A percentile compares a stretch with the other conserved stretches of the same genome.
Evolutionary conservation across 2,329 filamentous ascomycete species (phyloP).

Genomic region (Alternaria novae-zelandiae): DNA sequence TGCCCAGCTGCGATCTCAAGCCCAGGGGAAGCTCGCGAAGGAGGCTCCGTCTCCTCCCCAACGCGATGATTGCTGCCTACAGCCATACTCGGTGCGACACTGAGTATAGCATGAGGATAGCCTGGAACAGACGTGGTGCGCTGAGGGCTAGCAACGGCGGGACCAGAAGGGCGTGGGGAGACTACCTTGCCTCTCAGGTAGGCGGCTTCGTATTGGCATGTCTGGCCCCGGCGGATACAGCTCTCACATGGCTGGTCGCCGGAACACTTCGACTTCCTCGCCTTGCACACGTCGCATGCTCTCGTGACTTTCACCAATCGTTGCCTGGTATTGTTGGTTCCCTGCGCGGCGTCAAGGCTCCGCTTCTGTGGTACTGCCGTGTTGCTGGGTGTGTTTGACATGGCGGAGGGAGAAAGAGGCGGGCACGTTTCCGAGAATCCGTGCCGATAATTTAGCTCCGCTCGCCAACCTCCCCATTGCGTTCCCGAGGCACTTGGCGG

Average conservation of each 20-base stretch:
- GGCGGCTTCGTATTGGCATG: slow-evolving; percentile 32
- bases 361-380: slow-evolving; percentile 20
- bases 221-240: slow-evolving; percentile 21
- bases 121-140: background rate
- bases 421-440: background rate
- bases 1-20: slow-evolving; percentile 60
- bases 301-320: slow-evolving; percentile 33
- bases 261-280: slow-evolving; percentile 39
- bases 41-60: slow-evolving; percentile 10
- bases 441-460: background rate
- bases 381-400: background rate
- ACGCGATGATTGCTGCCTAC: background rate
- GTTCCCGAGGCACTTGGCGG: background rate
- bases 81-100: background rate
- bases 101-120: slow-evolving; percentile 1
- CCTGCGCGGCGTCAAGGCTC: background rate
- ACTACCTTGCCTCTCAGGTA: slow-evolving; percentile 37
- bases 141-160: background rate
- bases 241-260: slow-evolving; percentile 36
- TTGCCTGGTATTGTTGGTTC: slow-evolving; percentile 4
- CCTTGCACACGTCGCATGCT: slow-evolving; percentile 41
- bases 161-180: slow-evolving; percentile 16
- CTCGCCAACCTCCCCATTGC: background rate
- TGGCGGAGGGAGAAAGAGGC: background rate
- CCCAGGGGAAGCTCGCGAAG: slow-evolving; percentile 51